A percentile compares a stretch with the other conserved stretches of the same genome.
These are phyloP conservation scores for Trichoderma sp. DNA, from an alignment of 2,329 filamentous ascomycete species.

Conservation along the genomic window DNA sequence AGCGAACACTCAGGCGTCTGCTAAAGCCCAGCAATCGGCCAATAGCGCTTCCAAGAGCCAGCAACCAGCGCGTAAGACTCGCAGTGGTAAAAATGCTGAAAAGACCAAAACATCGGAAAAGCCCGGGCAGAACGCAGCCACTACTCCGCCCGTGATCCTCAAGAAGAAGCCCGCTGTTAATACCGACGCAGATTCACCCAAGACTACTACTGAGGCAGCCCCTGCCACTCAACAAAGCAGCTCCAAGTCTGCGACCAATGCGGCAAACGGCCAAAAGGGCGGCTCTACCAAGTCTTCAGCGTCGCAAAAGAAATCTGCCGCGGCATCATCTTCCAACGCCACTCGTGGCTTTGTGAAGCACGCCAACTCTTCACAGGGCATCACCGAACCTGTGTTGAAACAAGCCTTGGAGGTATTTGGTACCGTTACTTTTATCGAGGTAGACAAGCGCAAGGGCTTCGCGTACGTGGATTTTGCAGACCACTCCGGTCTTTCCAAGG, in stretches of 20 bases:
- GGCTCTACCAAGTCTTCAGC: conserved; percentile 34
- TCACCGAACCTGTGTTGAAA: conserved; percentile 80
- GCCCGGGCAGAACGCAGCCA: conserved; percentile 34
- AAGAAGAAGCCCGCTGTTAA: conserved; percentile 46
- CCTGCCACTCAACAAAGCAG: conserved; percentile 17
- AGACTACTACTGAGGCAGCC: conserved; percentile 30
- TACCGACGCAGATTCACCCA: conserved; percentile 30
- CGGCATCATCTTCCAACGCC: conserved; percentile 47
- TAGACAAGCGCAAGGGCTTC: conserved; percentile 93
- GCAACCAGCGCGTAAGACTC: conserved; percentile 38
- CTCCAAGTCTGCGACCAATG: conserved; percentile 28
- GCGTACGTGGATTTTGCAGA: conserved; percentile 89
- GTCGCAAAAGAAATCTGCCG: conserved; percentile 42
- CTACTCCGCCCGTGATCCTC: conserved; percentile 46
- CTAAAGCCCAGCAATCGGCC: conserved; percentile 34
- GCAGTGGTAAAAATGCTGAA: conserved; percentile 46
- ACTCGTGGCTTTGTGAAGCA: conserved; percentile 79
- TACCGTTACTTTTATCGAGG: conserved; percentile 77
- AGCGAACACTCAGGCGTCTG: conserved; percentile 30
- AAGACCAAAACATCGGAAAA: conserved; percentile 46
- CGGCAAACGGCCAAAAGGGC: conserved; percentile 31
- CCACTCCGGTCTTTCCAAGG: conserved; percentile 71
- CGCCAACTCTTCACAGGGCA: conserved; percentile 86
- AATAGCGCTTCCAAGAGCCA: conserved; percentile 37
- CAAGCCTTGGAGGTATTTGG: conserved; percentile 76